Percentiles rank a stretch among this genome's conserved stretches.
These are phyloP conservation scores for Huntiella omanensis DNA, from an alignment of 2,329 filamentous ascomycete genomes.

Conservation along the genomic window DNA sequence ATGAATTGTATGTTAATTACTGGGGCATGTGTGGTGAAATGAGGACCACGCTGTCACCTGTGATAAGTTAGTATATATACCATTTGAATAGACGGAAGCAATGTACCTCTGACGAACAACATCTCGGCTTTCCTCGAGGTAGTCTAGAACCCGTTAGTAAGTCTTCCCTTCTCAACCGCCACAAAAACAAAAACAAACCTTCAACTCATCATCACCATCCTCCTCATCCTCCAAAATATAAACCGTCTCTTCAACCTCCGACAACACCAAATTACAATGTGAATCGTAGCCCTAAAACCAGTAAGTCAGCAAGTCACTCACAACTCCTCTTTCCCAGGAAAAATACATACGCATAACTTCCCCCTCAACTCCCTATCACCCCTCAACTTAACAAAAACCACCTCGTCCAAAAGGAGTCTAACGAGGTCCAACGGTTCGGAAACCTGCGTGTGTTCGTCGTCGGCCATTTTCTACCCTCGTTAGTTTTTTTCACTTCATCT, in stretches of 20 bases:
- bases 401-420: constrained; percentile 80
- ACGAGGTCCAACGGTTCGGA: constrained; percentile 93
- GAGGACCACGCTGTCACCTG: constrained; percentile 55
- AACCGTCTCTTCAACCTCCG: constrained; percentile 93
- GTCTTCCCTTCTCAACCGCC: too few species aligned
- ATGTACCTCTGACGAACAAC: constrained; percentile 85
- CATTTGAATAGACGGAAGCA: neutral
- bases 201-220: constrained; percentile 37
- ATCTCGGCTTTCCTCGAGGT: constrained; percentile 96
- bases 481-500: too few species aligned
- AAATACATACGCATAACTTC: constrained; percentile 59
- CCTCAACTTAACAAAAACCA: constrained; percentile 91
- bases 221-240: constrained; percentile 43
- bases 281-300: constrained; percentile 73
- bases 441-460: constrained; percentile 53
- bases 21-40: constrained; percentile 41
- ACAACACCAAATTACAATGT: constrained; percentile 91
- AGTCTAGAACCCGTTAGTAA: constrained; percentile 34
- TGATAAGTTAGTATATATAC: neutral
- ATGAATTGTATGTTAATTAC: too few species aligned
- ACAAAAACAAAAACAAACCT: constrained; percentile 39
- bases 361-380: constrained; percentile 93
- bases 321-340: neutral
- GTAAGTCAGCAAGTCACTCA: too few species aligned
- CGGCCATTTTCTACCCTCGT: constrained; percentile 44